A percentile compares a stretch with the other conserved stretches of the same genome.
phyloP scores from a whole-genome alignment of 176 grass and related monocot species.

The Hyparrhenia diplandra region DNA sequence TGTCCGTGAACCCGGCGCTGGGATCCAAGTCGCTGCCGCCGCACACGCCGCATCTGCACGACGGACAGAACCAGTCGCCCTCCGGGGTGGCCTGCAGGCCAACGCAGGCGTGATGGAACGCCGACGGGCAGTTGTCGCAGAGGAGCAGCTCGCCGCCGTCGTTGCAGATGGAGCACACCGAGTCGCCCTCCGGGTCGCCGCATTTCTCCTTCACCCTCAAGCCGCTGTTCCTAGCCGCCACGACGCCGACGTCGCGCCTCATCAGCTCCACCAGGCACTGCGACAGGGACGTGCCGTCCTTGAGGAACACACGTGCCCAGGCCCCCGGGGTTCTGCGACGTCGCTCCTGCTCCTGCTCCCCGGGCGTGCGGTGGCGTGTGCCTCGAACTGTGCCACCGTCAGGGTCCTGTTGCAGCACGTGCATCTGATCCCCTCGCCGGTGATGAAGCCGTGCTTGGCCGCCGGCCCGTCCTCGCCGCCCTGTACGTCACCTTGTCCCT shows the following conservation, averaged over 20 bases:
- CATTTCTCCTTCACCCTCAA: conserved; percentile 31
- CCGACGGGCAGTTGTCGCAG: conserved; percentile 53
- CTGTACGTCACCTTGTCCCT: conserved; percentile 41
- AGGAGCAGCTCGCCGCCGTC: conserved; percentile 44
- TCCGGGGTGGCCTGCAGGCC: conserved; percentile 28
- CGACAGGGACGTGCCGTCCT: conserved; percentile 51
- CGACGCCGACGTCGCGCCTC: background rate
- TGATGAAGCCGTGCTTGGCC: conserved; percentile 43
- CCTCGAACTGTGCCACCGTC: conserved; percentile 46
- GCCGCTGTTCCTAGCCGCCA: background rate
- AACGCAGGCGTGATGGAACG: conserved; percentile 62
- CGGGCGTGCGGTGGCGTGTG: conserved; percentile 15
- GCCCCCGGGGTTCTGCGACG: background rate
- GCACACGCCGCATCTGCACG: conserved; percentile 51
- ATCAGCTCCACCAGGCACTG: conserved; percentile 50
- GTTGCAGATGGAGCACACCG: conserved; percentile 54
- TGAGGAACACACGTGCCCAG: conserved; percentile 29
- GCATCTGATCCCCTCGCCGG: conserved; percentile 35
- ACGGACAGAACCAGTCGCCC: conserved; percentile 57
- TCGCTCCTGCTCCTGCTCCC: too few species aligned
- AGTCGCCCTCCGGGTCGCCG: conserved; percentile 25
- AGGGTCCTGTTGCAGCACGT: conserved; percentile 44
- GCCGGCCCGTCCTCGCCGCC: background rate
- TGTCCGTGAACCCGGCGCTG: background rate
- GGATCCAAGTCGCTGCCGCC: conserved; percentile 30